These are phyloP conservation scores for Aspergillus ustus DNA, from an alignment of 2,329 filamentous ascomycete genomes.

Conservation along the genomic window DNA sequence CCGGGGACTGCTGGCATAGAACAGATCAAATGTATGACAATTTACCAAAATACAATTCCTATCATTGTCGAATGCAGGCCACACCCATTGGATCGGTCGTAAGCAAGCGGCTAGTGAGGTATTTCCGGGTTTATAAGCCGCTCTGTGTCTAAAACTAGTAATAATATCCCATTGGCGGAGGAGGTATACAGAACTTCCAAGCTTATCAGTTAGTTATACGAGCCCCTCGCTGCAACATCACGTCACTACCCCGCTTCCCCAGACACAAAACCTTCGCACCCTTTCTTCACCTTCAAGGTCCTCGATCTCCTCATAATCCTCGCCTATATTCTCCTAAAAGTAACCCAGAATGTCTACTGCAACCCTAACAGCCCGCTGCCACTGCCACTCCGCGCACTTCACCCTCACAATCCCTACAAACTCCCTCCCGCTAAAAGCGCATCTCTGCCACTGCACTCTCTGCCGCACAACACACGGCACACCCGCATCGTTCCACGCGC, in stretches of 20 bases:
- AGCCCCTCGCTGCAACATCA: too few species aligned
- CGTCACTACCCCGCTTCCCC: too few species aligned
- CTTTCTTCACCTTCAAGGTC: not conserved
- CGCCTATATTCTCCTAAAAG: not conserved
- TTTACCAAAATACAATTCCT: too few species aligned
- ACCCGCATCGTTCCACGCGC: constrained; percentile 31
- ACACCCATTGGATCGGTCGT: too few species aligned
- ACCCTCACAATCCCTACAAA: constrained; percentile 39
- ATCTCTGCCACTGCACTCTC: constrained; percentile 52
- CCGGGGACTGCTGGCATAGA: not conserved
- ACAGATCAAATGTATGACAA: not conserved
- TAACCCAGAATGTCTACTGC: not conserved
- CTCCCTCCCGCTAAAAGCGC: constrained; percentile 43
- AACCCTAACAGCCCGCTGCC: constrained; percentile 30
- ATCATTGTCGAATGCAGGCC: too few species aligned
- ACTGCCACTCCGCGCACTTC: constrained; percentile 33
- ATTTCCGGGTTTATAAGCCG: too few species aligned
- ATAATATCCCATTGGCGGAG: too few species aligned
- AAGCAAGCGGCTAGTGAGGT: too few species aligned
- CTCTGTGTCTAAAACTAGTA: too few species aligned
- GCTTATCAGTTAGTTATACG: not conserved
- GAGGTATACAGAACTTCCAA: too few species aligned
- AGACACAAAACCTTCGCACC: not conserved
- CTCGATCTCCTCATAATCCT: not conserved
- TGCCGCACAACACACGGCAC: constrained; percentile 49